These are phyloP conservation scores for Coix lacrymajobi DNA, from an alignment of 176 grass and related monocot genomes.

Conservation along the genomic window DNA sequence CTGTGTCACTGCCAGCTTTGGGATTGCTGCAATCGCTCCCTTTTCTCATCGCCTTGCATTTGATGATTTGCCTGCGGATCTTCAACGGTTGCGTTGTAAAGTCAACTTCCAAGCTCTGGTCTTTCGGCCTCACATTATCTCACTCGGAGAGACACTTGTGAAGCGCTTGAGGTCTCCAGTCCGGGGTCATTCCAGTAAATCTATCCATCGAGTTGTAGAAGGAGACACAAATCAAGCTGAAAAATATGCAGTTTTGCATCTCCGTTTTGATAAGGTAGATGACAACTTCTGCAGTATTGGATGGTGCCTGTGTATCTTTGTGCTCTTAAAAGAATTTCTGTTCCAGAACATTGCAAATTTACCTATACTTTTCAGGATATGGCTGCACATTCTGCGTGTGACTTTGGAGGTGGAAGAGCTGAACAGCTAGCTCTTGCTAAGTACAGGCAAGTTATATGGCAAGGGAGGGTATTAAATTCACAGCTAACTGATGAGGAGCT, in stretches of 20 bases:
- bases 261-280: slow-evolving; percentile 90
- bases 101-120: slow-evolving; percentile 85
- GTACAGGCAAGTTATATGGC: slow-evolving; percentile 94
- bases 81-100: slow-evolving; percentile 78
- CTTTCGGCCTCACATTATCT: slow-evolving; percentile 74
- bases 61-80: slow-evolving; percentile 63
- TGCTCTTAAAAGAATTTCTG: background rate
- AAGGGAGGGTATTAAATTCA: slow-evolving; percentile 85
- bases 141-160: slow-evolving; percentile 59
- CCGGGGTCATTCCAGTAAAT: slow-evolving; percentile 18
- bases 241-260: slow-evolving; percentile 87
- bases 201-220: slow-evolving; percentile 30
- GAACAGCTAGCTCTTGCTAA: slow-evolving; percentile 86
- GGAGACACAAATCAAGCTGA: slow-evolving; percentile 31
- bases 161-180: slow-evolving; percentile 56
- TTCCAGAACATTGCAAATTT: background rate
- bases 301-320: background rate
- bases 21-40: slow-evolving; percentile 79
- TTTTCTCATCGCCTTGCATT: slow-evolving; percentile 94
- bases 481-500: slow-evolving; percentile 71
- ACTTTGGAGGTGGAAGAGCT: slow-evolving; percentile 87
- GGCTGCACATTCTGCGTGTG: slow-evolving; percentile 91
- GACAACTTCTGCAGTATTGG: background rate
- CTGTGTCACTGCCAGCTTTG: slow-evolving; percentile 59
- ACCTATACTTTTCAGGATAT: slow-evolving; percentile 62